Conservation (phyloP, 129 eudicot species). For the Calendula officinalis region DNA sequence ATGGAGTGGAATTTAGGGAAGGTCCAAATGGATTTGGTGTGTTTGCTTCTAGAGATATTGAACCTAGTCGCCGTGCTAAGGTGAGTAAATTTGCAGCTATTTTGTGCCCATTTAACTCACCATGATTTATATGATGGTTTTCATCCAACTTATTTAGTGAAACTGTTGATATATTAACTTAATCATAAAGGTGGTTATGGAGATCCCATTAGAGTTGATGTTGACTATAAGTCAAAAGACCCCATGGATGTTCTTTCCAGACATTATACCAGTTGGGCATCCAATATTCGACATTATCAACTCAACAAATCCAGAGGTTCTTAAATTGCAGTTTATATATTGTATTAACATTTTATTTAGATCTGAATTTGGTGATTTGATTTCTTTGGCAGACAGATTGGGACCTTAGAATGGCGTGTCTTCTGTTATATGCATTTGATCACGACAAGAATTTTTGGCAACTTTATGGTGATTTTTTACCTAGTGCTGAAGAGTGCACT, state of each 20-base stretch:
- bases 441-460: slow-evolving; percentile 91
- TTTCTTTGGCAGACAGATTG: slow-evolving; percentile 73
- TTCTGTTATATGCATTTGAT: slow-evolving; percentile 87
- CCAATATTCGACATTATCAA: slow-evolving; percentile 95
- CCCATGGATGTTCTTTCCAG: slow-evolving; percentile 99
- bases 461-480: slow-evolving; percentile 92
- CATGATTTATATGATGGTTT: neutral
- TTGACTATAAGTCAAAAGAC: slow-evolving; percentile 82
- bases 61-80: slow-evolving; percentile 88
- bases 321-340: neutral
- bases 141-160: too few species aligned
- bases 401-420: slow-evolving; percentile 97
- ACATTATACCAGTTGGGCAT: slow-evolving; percentile 88
- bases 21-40: slow-evolving; percentile 95
- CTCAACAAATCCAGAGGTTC: slow-evolving; percentile 92
- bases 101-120: neutral
- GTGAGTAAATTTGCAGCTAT: slow-evolving; percentile 32
- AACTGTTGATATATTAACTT: neutral
- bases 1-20: slow-evolving; percentile 95
- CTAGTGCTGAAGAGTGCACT: slow-evolving; percentile 82
- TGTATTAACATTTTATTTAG: neutral
- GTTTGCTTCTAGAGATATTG: slow-evolving; percentile 79
- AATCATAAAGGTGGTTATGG: slow-evolving; percentile 77
- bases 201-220: slow-evolving; percentile 93
- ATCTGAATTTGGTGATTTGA: slow-evolving; percentile 16